Conservation (phyloP, 2,329 filamentous ascomycete species). For the Talaromyces sp. region DNA sequence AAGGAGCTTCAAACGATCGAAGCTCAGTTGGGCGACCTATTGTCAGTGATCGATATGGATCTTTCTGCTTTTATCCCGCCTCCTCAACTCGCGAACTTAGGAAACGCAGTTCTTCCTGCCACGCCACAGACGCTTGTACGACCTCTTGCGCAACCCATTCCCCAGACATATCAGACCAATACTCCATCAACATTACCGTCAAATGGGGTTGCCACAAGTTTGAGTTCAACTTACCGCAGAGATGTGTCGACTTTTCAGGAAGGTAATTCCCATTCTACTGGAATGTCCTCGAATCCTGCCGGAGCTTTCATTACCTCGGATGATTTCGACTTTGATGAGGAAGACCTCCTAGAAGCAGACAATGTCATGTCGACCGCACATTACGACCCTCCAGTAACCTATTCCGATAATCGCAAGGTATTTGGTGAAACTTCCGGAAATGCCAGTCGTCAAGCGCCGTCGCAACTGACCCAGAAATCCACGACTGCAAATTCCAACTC, state of each 20-base stretch:
- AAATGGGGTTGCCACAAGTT: neutral
- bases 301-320: conserved; percentile 7
- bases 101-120: conserved; percentile 15
- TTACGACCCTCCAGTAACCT: conserved; percentile 19
- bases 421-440: conserved; percentile 45
- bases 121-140: conserved; percentile 21
- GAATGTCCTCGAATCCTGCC: neutral
- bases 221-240: neutral
- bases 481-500: conserved; percentile 26
- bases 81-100: neutral
- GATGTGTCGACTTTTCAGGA: conserved; percentile 3
- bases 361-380: conserved; percentile 33
- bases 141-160: neutral
- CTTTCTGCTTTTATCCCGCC: conserved; percentile 13
- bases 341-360: conserved; percentile 46
- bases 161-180: conserved; percentile 5
- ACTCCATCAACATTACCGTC: conserved; percentile 1
- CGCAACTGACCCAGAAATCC: conserved; percentile 26
- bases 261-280: neutral
- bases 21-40: conserved; percentile 31
- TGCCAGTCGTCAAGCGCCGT: conserved; percentile 29
- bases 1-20: conserved; percentile 35
- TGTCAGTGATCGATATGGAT: conserved; percentile 32
- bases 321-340: conserved; percentile 26
- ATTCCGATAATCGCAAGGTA: conserved; percentile 29